These are phyloP conservation scores for Pythium rhizo-oryzae DNA, from an alignment of 352 stramenopile species.

Conservation along the genomic window DNA sequence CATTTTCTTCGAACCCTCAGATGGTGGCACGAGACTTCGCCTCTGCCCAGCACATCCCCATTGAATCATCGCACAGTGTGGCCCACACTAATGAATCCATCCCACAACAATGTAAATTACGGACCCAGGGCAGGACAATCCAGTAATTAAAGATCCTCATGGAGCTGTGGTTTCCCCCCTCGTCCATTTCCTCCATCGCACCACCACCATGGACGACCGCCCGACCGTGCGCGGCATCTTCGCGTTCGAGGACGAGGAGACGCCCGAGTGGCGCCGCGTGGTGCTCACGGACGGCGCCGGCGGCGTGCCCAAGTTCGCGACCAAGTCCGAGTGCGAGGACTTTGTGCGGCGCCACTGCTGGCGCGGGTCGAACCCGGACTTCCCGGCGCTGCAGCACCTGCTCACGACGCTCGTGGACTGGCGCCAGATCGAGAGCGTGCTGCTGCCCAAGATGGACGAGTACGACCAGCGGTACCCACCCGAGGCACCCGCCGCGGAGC, in stretches of 20 bases:
- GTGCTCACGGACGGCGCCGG: conserved; percentile 66
- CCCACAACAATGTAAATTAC: background rate
- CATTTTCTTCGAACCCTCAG: conserved; percentile 1
- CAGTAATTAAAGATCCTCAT: background rate
- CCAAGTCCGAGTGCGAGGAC: conserved; percentile 85
- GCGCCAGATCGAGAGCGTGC: conserved; percentile 70
- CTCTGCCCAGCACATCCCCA: background rate
- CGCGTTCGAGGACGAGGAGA: conserved; percentile 88
- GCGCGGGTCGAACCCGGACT: conserved; percentile 90
- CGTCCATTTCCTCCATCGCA: background rate
- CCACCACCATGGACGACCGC: conserved; percentile 27
- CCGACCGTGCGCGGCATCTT: conserved; percentile 84
- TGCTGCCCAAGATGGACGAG: conserved; percentile 80
- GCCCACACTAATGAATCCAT: conserved; percentile 7
- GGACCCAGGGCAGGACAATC: too few relatives aligned
- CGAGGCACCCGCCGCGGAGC: conserved; percentile 30
- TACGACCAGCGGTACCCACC: conserved; percentile 72
- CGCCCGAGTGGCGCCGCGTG: conserved; percentile 71
- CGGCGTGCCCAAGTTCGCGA: conserved; percentile 87
- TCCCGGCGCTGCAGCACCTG: conserved; percentile 90
- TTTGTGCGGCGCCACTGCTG: conserved; percentile 89
- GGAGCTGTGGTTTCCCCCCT: background rate
- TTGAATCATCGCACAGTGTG: conserved; percentile 5
- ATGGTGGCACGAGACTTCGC: conserved; percentile 6
- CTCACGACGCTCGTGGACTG: conserved; percentile 93